These are phyloP conservation scores for Priceomyces haplophilus DNA, from an alignment of 805 yeast species.

Conservation along the genomic window DNA sequence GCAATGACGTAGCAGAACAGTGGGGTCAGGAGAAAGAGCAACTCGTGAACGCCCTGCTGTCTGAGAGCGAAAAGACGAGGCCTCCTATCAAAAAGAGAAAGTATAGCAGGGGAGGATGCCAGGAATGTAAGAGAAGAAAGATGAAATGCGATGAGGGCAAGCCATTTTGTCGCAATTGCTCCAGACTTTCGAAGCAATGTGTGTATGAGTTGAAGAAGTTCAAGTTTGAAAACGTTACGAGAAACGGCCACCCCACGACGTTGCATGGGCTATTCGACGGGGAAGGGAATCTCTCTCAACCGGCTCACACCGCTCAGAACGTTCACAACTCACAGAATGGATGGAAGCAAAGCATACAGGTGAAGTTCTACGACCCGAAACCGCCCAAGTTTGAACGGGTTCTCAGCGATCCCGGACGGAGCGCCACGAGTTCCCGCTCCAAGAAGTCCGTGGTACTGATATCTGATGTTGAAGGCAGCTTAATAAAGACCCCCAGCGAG, in stretches of 20 bases:
- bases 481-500: background rate
- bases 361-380: slow-evolving; percentile 4
- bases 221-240: slow-evolving; percentile 9
- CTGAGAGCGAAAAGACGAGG: too few species aligned
- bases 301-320: too few species aligned
- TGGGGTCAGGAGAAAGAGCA: background rate
- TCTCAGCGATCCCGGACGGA: too few species aligned
- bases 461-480: too few species aligned
- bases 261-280: too few species aligned
- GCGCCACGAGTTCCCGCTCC: too few species aligned
- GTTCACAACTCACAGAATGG: too few species aligned
- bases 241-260: background rate
- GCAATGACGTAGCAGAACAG: too few species aligned
- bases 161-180: slow-evolving; percentile 37
- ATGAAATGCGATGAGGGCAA: slow-evolving; percentile 42
- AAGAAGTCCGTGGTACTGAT: too few species aligned
- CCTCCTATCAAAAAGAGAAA: slow-evolving; percentile 30
- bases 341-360: background rate
- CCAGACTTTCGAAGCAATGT: slow-evolving; percentile 32
- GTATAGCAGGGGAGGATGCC: slow-evolving; percentile 40
- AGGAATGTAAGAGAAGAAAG: slow-evolving; percentile 43
- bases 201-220: slow-evolving; percentile 19
- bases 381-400: background rate
- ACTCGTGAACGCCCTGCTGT: background rate
- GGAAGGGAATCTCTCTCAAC: too few species aligned